Conservation (phyloP, 83 land plant species). For the Larix sibirica region DNA sequence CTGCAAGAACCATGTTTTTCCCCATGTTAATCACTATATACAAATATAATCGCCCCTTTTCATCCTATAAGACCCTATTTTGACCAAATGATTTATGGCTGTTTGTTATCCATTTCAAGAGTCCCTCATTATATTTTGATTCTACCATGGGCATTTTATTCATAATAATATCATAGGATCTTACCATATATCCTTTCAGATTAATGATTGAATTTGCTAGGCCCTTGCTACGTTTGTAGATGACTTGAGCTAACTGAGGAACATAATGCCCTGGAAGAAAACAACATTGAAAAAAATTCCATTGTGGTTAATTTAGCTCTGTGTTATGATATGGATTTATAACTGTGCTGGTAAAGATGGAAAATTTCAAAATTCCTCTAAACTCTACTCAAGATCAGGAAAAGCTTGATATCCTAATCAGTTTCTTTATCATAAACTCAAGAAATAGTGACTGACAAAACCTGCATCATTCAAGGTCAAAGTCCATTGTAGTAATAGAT, state of each 20-base stretch:
- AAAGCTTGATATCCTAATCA: too few species aligned
- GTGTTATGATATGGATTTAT: too few species aligned
- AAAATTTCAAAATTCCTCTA: too few species aligned
- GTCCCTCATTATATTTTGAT: background rate
- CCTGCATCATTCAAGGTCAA: too few species aligned
- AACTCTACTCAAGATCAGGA: too few species aligned
- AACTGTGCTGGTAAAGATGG: too few species aligned
- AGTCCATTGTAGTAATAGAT: too few species aligned
- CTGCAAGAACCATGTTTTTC: constrained; percentile 26
- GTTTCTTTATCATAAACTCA: too few species aligned
- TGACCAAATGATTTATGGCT: background rate
- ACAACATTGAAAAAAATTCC: too few species aligned
- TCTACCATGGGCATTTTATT: background rate
- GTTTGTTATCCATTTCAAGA: background rate
- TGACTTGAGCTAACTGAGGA: constrained; percentile 77
- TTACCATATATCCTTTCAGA: constrained; percentile 87
- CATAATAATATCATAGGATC: background rate
- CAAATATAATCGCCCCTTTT: background rate
- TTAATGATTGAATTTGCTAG: constrained; percentile 42
- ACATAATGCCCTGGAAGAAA: constrained; percentile 35
- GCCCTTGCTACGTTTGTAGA: constrained; percentile 35
- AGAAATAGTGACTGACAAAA: too few species aligned
- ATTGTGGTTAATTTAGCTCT: too few species aligned
- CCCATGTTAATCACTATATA: background rate
- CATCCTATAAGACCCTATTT: background rate